These are phyloP conservation scores for Oryza glumipatula DNA, from an alignment of 176 grass and related monocot species.

Conservation along the genomic window DNA sequence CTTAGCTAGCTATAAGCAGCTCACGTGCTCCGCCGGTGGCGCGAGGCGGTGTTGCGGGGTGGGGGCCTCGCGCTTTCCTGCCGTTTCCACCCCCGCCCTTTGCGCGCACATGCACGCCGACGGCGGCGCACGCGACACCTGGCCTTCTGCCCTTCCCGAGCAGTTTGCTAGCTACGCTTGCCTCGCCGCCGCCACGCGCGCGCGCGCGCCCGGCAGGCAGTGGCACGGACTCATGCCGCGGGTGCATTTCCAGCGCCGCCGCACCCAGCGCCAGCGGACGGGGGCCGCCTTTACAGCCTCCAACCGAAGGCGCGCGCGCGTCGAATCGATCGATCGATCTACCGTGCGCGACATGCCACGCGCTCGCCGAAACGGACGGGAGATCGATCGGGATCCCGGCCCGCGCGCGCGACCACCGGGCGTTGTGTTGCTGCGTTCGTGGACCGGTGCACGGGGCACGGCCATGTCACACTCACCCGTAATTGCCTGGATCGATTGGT, in stretches of 20 bases:
- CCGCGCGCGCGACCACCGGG: too few relatives aligned
- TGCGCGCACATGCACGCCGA: not conserved
- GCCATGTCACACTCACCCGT: not conserved
- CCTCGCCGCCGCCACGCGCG: too few relatives aligned
- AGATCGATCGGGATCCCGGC: not conserved
- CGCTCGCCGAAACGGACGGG: not conserved
- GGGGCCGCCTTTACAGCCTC: too few relatives aligned
- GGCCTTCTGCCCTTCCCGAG: not conserved
- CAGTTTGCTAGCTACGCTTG: not conserved
- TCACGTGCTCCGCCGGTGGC: slow-evolving; percentile 53
- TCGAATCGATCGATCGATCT: too few relatives aligned
- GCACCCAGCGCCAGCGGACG: too few relatives aligned
- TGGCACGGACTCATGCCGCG: too few relatives aligned
- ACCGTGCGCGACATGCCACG: too few relatives aligned
- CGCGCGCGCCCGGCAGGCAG: too few relatives aligned
- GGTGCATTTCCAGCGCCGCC: too few relatives aligned
- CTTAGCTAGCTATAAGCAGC: not conserved
- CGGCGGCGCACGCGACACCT: not conserved
- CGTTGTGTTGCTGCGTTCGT: not conserved
- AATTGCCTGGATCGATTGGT: not conserved
- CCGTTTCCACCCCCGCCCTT: not conserved
- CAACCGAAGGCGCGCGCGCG: too few relatives aligned
- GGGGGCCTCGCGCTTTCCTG: slow-evolving; percentile 13
- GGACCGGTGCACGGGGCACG: not conserved
- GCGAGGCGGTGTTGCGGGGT: slow-evolving; percentile 27